Conservation (phyloP, 2,329 filamentous ascomycete genomes). For the Periconia sp. region DNA sequence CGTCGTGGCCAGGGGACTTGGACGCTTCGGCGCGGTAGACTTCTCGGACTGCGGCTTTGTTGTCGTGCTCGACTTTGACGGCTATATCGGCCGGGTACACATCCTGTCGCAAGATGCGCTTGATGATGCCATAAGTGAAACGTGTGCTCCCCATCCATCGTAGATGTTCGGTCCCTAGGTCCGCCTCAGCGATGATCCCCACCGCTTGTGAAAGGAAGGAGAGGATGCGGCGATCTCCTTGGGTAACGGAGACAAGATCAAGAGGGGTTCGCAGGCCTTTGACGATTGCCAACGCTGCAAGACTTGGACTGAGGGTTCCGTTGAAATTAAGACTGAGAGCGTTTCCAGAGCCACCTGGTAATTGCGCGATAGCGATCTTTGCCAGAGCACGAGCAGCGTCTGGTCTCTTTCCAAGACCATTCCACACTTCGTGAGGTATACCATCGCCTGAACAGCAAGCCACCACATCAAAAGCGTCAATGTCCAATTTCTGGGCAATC, state of each 20-base stretch:
- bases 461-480: slow-evolving; percentile 80
- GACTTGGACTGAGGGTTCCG: slow-evolving; percentile 72
- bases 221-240: slow-evolving; percentile 71
- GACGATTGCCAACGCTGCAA: slow-evolving; percentile 80
- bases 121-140: slow-evolving; percentile 83
- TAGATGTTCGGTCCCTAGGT: slow-evolving; percentile 85
- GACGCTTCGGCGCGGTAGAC: slow-evolving; percentile 60
- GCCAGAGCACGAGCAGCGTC: slow-evolving; percentile 75
- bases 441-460: slow-evolving; percentile 92
- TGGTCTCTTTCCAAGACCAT: slow-evolving; percentile 76
- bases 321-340: slow-evolving; percentile 89
- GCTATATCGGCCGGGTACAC: slow-evolving; percentile 89
- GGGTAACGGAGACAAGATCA: slow-evolving; percentile 85
- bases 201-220: slow-evolving; percentile 91
- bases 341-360: slow-evolving; percentile 93
- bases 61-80: slow-evolving; percentile 76
- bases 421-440: slow-evolving; percentile 90
- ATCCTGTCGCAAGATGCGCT: slow-evolving; percentile 72
- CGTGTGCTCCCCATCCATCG: slow-evolving; percentile 89
- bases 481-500: slow-evolving; percentile 73
- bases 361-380: slow-evolving; percentile 78
- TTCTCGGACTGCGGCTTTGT: slow-evolving; percentile 72
- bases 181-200: slow-evolving; percentile 86
- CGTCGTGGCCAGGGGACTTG: slow-evolving; percentile 24
- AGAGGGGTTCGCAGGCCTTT: slow-evolving; percentile 85